phyloP scores from a whole-genome alignment of 2,329 filamentous ascomycete species.

The Monosporascus sp. region DNA sequence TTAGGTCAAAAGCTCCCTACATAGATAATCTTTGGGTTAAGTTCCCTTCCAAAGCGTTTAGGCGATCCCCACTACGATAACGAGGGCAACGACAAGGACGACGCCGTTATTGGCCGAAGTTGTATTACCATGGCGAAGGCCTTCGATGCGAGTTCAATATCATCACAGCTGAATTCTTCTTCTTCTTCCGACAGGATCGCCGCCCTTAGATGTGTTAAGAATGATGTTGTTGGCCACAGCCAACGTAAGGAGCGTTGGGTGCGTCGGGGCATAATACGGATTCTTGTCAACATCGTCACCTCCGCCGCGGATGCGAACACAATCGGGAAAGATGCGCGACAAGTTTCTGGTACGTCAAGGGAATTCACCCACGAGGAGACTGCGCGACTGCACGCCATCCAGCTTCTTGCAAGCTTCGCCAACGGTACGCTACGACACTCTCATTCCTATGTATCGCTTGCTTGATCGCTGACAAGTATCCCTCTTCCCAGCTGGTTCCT shows the following conservation, averaged over 20 bases:
- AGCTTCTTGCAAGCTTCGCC: constrained; percentile 80
- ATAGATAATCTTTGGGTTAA: not conserved
- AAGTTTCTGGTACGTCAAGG: constrained; percentile 26
- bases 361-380: constrained; percentile 57
- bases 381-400: constrained; percentile 69
- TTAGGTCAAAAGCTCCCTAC: too few relatives aligned
- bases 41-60: not conserved
- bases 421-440: constrained; percentile 53
- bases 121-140: constrained; percentile 16
- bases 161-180: constrained; percentile 37
- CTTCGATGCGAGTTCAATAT: constrained; percentile 17
- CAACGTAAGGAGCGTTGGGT: constrained; percentile 81
- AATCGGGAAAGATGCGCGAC: constrained; percentile 34
- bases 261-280: constrained; percentile 60
- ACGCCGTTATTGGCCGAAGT: not conserved
- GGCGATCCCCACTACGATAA: not conserved
- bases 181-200: constrained; percentile 45
- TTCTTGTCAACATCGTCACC: constrained; percentile 44
- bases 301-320: constrained; percentile 23
- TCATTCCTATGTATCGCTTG: constrained; percentile 3
- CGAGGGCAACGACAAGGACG: not conserved
- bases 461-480: not conserved
- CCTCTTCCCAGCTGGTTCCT: constrained; percentile 59
- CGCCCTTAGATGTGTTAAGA: constrained; percentile 72
- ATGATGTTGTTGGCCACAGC: constrained; percentile 81